A percentile compares a stretch with the other conserved stretches of the same genome.
These are phyloP conservation scores for Penicillium italicum DNA, from an alignment of 2,329 filamentous ascomycete species.

Conservation along the genomic window DNA sequence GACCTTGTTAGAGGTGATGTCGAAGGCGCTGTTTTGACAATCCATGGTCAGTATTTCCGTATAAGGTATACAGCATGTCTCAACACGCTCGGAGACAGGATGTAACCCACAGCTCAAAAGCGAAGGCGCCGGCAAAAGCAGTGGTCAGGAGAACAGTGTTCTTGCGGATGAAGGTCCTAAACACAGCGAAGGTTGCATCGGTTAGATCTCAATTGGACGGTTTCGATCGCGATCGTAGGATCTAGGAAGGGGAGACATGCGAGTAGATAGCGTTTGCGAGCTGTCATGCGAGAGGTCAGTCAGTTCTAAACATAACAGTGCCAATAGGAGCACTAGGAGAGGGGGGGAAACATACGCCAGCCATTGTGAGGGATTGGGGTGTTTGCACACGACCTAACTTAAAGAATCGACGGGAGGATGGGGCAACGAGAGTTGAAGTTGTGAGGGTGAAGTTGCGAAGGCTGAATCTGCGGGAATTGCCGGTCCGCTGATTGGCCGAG, in stretches of 20 bases:
- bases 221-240: constrained; percentile 16
- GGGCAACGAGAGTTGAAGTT: constrained; percentile 15
- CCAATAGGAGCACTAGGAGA: neutral
- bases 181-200: constrained; percentile 3
- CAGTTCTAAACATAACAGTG: constrained; percentile 36
- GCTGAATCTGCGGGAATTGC: constrained; percentile 39
- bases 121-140: constrained; percentile 85
- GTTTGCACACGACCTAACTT: constrained; percentile 15
- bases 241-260: constrained; percentile 44
- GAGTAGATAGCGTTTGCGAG: constrained; percentile 57
- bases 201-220: constrained; percentile 20
- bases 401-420: constrained; percentile 5
- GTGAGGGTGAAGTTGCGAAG: constrained; percentile 32
- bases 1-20: constrained; percentile 73
- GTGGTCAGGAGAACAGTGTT: constrained; percentile 84
- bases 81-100: neutral
- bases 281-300: constrained; percentile 38
- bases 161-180: constrained; percentile 75
- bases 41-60: constrained; percentile 18
- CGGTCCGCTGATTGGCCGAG: constrained; percentile 38
- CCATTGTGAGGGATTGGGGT: constrained; percentile 51
- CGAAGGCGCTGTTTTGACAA: constrained; percentile 64
- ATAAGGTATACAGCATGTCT: neutral
- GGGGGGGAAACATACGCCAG: constrained; percentile 35
- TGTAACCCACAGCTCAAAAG: constrained; percentile 79